Evolutionary conservation across 176 grass and related monocot species (phyloP).

Genomic region (Oryza coarctata): DNA sequence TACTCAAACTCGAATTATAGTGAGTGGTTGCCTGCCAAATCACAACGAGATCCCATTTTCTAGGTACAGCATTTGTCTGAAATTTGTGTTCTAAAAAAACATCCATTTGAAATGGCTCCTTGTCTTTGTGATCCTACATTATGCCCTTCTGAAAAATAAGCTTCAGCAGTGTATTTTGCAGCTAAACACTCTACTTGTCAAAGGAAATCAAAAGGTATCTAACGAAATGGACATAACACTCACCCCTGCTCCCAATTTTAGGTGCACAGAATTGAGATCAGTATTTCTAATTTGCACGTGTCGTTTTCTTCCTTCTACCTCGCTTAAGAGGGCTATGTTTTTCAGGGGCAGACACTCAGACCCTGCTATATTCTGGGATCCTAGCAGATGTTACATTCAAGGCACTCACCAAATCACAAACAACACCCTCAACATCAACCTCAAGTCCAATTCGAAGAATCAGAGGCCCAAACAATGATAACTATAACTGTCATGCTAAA

Average conservation of each 20-base stretch:
- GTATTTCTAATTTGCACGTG: conserved; percentile 8
- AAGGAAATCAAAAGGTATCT: background rate
- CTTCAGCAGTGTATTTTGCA: background rate
- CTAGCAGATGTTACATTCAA: background rate
- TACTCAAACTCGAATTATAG: background rate
- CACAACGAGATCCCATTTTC: background rate
- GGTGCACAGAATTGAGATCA: background rate
- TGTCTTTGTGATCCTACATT: background rate
- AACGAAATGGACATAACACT: background rate
- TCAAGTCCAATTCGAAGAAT: background rate
- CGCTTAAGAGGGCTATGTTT: background rate
- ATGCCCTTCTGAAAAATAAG: background rate
- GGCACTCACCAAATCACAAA: background rate
- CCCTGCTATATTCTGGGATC: background rate
- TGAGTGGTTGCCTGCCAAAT: background rate
- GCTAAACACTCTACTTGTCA: background rate
- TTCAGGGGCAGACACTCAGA: background rate
- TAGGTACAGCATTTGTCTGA: background rate
- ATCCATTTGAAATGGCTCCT: background rate
- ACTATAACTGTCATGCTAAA: background rate
- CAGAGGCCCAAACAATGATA: background rate
- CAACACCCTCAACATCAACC: background rate
- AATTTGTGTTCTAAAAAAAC: background rate
- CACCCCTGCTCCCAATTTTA: background rate
- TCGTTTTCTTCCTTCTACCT: background rate